Evolutionary conservation across 2,329 filamentous ascomycete genomes (phyloP).

Genomic region (Shiraia sp.): DNA sequence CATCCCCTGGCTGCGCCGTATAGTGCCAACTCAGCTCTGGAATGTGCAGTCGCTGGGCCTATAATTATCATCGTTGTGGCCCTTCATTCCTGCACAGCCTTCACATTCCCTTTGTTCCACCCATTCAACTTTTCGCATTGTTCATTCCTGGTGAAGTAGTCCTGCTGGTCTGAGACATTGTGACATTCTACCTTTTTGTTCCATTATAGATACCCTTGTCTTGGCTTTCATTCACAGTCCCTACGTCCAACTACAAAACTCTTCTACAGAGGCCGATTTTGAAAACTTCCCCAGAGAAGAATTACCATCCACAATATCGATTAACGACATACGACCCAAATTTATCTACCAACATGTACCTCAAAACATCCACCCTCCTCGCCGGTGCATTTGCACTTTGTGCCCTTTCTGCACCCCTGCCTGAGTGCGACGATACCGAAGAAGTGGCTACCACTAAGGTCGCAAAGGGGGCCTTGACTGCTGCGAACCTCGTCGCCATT

Average conservation of each 20-base stretch:
- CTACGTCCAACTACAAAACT: neutral
- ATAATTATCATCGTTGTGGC: conserved; percentile 13
- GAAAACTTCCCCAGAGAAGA: neutral
- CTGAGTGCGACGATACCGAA: conserved; percentile 12
- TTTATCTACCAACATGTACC: conserved; percentile 27
- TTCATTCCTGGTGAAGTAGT: conserved; percentile 14
- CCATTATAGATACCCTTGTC: conserved; percentile 1
- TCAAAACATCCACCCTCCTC: conserved; percentile 25
- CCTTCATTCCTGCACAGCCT: conserved; percentile 13
- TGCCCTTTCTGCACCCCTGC: conserved; percentile 26
- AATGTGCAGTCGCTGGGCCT: conserved; percentile 6
- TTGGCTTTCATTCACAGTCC: conserved; percentile 8
- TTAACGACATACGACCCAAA: too few species aligned
- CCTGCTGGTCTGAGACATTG: conserved; percentile 15
- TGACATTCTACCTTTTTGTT: conserved; percentile 3
- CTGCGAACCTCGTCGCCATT: conserved; percentile 53
- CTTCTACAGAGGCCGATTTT: neutral
- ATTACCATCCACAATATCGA: neutral
- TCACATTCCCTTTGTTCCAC: conserved; percentile 13
- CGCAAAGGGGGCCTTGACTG: conserved; percentile 18
- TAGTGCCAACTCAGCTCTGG: conserved; percentile 3
- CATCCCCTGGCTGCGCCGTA: neutral
- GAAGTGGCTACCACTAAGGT: conserved; percentile 1
- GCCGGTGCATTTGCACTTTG: conserved; percentile 45
- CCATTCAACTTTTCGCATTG: conserved; percentile 3